Base-by-base conservation (phyloP, 306 rosid genomes). In the Glycine soja region DNA sequence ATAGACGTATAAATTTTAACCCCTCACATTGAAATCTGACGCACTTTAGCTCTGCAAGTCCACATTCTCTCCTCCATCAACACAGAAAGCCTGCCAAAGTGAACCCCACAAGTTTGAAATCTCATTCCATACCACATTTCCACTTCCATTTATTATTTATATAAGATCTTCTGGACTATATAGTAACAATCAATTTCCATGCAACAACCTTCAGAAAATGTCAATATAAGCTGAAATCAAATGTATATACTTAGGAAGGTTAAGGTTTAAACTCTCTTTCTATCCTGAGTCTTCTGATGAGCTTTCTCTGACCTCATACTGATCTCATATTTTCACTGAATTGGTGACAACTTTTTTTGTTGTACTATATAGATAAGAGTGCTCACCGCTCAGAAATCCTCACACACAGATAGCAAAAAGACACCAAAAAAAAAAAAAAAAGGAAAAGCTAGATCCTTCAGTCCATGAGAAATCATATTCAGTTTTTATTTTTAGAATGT, bases 101-200 rank as follows among this genome's bases (percentile, higher is more conserved):
- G 78, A 88, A 85, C 92, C 93, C 97, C 94, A 92, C 94, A 75
- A 83, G 85, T 76, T 90, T 90, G 93, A 90, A 87, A 83, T 67
- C 72, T 74, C 84, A 48, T 63, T 65, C 61, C 30, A 24, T 71
- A 3, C 79, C 47, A 69, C 58, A 10, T 67, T 70, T 74, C 79
- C 81, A 82, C 82, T 74, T 79, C 48, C 64, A 71, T 79, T 76
- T 45, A 51, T 76, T 45, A 56, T 73, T 69, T 5, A 10, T 5
- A 7, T 52, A 70, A 46, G 34, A 70, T 70, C 73, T 48, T 69
- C 47, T 50, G 62, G 6, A 51, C 57, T 70, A 24, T 24, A 24
- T 24, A 24, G 30, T 24, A 24, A 15, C 32, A 83, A 66, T 84
- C 75, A 79, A 85, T 76, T 62, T 66, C 84, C 91, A 85, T 85